Percentiles rank a stretch among this genome's conserved stretches.
These are phyloP conservation scores for Rosa rugosa DNA, from an alignment of 306 rosid genomes.

Conservation along the genomic window DNA sequence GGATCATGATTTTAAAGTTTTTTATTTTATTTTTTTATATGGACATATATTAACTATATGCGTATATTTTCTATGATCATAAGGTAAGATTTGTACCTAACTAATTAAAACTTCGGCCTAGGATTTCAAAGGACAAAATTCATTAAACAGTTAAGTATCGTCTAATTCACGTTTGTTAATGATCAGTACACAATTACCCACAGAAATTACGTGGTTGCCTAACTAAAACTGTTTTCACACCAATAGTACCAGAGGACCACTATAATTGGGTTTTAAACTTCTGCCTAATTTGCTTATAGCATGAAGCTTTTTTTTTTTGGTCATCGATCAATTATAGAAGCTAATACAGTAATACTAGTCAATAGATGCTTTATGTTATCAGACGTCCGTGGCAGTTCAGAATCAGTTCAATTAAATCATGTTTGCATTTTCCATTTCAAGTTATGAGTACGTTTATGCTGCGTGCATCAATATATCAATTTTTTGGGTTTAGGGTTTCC, in stretches of 20 bases:
- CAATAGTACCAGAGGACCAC: slow-evolving; percentile 6
- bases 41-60: not conserved
- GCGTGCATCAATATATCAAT: not conserved
- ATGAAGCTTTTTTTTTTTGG: not conserved
- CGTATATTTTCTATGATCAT: not conserved
- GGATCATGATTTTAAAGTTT: too few species aligned
- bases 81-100: not conserved
- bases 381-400: not conserved
- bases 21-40: too few species aligned
- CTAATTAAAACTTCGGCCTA: not conserved
- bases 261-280: not conserved
- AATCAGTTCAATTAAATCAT: not conserved
- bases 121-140: not conserved
- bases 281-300: slow-evolving; percentile 14
- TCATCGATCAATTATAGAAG: not conserved
- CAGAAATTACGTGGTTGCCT: not conserved
- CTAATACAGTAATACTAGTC: not conserved
- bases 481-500: not conserved
- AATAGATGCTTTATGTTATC: not conserved
- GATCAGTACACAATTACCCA: not conserved
- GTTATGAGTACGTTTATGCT: not conserved
- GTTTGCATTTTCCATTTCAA: not conserved
- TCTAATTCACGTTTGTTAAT: not conserved
- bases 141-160: not conserved
- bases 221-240: not conserved